Evolutionary conservation across 1,284 basidiomycete species (phyloP).

Genomic region (Malassezia cuniculi): DNA sequence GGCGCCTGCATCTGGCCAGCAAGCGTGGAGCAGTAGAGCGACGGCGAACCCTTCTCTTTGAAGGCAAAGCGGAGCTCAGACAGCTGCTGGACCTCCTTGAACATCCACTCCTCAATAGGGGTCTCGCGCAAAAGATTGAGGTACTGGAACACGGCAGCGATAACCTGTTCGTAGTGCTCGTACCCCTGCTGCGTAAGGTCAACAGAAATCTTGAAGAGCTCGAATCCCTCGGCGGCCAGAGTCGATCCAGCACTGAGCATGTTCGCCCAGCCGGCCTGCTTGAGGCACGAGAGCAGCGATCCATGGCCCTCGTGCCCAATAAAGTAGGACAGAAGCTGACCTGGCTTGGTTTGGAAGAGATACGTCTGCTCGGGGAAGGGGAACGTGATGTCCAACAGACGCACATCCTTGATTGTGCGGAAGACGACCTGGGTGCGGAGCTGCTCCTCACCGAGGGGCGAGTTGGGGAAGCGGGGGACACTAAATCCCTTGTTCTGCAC

Average conservation of each 20-base stretch:
- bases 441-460: conserved; percentile 51
- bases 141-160: conserved; percentile 71
- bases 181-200: conserved; percentile 75
- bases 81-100: conserved; percentile 65
- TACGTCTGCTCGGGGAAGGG: conserved; percentile 59
- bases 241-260: conserved; percentile 63
- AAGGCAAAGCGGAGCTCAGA: conserved; percentile 72
- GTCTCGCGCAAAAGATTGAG: conserved; percentile 64
- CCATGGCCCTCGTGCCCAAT: conserved; percentile 93
- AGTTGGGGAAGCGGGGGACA: conserved; percentile 60
- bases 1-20: conserved; percentile 66
- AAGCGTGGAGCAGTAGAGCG: conserved; percentile 67
- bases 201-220: conserved; percentile 72
- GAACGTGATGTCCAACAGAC: conserved; percentile 69
- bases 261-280: conserved; percentile 81
- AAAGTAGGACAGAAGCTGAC: conserved; percentile 67
- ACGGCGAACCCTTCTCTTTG: conserved; percentile 67
- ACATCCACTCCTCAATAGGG: conserved; percentile 60
- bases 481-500: conserved; percentile 57
- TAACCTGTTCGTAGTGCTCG: conserved; percentile 67
- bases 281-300: conserved; percentile 80
- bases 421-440: conserved; percentile 65
- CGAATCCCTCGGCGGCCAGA: conserved; percentile 60
- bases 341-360: conserved; percentile 67
- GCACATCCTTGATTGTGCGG: conserved; percentile 81